These are phyloP conservation scores for Penicillium subrubescens DNA, from an alignment of 495 filamentous ascomycete genomes.

Conservation along the genomic window DNA sequence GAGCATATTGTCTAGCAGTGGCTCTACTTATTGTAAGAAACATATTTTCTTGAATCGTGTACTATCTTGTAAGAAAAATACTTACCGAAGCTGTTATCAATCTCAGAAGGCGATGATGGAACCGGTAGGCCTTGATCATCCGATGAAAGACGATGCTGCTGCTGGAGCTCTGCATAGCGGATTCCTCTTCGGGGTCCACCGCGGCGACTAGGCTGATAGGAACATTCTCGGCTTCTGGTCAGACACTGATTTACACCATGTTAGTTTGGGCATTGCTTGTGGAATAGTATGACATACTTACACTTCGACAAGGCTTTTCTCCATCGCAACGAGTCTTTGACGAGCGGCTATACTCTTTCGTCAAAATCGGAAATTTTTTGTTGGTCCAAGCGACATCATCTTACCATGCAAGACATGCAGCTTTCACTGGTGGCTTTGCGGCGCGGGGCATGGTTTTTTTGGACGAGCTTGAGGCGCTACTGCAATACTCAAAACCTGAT, in stretches of 20 bases:
- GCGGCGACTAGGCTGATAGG: constrained; percentile 51
- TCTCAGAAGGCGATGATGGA: constrained; percentile 7
- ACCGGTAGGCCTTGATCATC: background rate
- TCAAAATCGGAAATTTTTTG: background rate
- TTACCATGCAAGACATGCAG: constrained; percentile 57
- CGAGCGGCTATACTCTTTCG: constrained; percentile 41
- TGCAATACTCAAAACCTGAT: background rate
- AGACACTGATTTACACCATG: constrained; percentile 36
- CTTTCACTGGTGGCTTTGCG: constrained; percentile 48
- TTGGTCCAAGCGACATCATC: background rate
- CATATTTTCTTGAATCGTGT: background rate
- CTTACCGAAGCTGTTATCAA: constrained; percentile 17
- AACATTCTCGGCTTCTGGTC: constrained; percentile 43
- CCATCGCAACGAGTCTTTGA: constrained; percentile 56
- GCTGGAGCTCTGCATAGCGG: constrained; percentile 15
- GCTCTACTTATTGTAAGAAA: constrained; percentile 7
- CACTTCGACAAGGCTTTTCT: constrained; percentile 48
- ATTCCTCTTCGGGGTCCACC: constrained; percentile 46
- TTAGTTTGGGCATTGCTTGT: background rate
- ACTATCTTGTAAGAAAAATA: background rate
- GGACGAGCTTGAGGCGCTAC: background rate
- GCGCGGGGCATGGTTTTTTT: constrained; percentile 11
- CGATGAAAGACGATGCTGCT: constrained; percentile 2
- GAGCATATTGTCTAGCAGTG: constrained; percentile 21
- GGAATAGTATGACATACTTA: too few species aligned